Evolutionary conservation across 345 rosid genomes (phyloP).

Genomic region (Gossypium stocksii): DNA sequence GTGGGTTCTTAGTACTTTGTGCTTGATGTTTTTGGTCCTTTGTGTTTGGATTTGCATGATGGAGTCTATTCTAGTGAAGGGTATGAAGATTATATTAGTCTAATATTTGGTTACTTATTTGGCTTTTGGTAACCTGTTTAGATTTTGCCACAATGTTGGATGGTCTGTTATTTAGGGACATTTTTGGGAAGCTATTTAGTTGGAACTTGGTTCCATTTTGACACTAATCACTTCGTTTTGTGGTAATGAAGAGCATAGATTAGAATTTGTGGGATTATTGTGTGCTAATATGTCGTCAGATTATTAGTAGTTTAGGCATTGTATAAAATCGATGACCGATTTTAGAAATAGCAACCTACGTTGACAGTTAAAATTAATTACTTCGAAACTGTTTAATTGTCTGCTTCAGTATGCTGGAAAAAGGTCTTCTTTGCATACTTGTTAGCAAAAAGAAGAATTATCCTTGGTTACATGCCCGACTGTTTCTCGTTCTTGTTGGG

Average conservation of each 20-base stretch:
- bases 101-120: too few relatives aligned
- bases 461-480: too few relatives aligned
- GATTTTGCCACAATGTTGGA: not conserved
- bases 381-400: too few relatives aligned
- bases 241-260: too few relatives aligned
- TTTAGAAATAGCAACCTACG: too few relatives aligned
- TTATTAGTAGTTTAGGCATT: too few relatives aligned
- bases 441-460: not conserved
- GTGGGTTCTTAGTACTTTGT: not conserved
- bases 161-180: not conserved
- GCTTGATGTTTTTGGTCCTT: not conserved
- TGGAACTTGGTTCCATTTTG: not conserved
- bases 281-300: not conserved
- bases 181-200: not conserved
- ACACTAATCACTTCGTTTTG: not conserved
- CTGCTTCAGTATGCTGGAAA: too few relatives aligned
- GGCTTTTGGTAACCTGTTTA: not conserved
- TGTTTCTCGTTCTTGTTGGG: too few relatives aligned
- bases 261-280: too few relatives aligned
- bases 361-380: too few relatives aligned
- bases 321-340: too few relatives aligned
- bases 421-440: too few relatives aligned
- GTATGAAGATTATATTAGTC: not conserved
- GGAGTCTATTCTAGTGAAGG: not conserved
- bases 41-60: not conserved